Percentiles rank a stretch among this genome's conserved stretches.
Conservation (phyloP, 352 stramenopile species). For the Globisporangium nagaii region DNA sequence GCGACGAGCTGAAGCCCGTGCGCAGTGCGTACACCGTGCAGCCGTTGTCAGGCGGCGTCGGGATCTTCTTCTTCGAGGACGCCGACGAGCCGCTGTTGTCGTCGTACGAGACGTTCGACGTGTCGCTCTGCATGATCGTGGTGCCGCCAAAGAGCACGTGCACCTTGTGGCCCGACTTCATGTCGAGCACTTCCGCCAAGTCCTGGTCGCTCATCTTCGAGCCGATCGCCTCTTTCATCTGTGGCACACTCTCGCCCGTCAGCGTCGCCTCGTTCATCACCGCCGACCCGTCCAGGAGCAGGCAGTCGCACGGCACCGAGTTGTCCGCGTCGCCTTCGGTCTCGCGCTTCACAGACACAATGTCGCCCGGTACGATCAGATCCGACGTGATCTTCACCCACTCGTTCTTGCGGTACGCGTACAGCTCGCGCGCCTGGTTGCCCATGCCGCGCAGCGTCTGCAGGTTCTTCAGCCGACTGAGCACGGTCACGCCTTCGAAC, state of each 20-base stretch:
- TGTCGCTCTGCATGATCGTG: slow-evolving; percentile 85
- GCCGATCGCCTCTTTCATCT: slow-evolving; percentile 95
- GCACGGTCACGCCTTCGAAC: slow-evolving; percentile 96
- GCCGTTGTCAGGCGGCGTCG: slow-evolving; percentile 85
- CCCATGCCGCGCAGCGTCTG: slow-evolving; percentile 94
- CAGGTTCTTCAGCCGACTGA: slow-evolving; percentile 94
- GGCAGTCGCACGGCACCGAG: slow-evolving; percentile 92
- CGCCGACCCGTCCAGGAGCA: slow-evolving; percentile 92
- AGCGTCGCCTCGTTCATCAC: slow-evolving; percentile 99
- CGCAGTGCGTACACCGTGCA: slow-evolving; percentile 93
- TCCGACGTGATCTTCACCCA: slow-evolving; percentile 85
- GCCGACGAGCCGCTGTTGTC: neutral
- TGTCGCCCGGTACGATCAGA: slow-evolving; percentile 89
- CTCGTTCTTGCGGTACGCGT: slow-evolving; percentile 86
- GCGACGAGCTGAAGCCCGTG: slow-evolving; percentile 96
- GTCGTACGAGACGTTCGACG: slow-evolving; percentile 21
- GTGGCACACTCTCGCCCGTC: slow-evolving; percentile 97
- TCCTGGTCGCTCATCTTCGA: slow-evolving; percentile 73
- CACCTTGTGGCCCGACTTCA: slow-evolving; percentile 86
- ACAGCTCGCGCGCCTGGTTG: slow-evolving; percentile 80
- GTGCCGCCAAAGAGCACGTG: slow-evolving; percentile 93
- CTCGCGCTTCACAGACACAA: slow-evolving; percentile 90
- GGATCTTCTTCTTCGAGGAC: slow-evolving; percentile 30
- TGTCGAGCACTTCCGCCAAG: slow-evolving; percentile 65
- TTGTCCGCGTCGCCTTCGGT: slow-evolving; percentile 78